phyloP scores from a whole-genome alignment of 2,329 filamentous ascomycete genomes.

The Cladosporium sp. region DNA sequence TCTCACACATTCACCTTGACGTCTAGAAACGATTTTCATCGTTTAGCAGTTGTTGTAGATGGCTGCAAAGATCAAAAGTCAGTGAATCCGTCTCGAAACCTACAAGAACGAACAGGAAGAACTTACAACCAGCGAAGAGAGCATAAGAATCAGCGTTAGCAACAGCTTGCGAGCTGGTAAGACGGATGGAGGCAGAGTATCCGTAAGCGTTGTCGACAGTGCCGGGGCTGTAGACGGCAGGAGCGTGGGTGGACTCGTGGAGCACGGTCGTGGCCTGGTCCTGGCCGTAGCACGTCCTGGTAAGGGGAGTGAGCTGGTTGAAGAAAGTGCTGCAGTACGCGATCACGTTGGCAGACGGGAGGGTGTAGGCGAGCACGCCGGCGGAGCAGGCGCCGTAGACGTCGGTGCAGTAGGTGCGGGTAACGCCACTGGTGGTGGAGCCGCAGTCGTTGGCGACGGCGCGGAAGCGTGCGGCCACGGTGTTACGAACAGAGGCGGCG shows the following conservation, averaged over 20 bases:
- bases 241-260: conserved; percentile 62
- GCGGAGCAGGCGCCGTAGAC: conserved; percentile 48
- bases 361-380: conserved; percentile 59
- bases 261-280: conserved; percentile 62
- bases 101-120: background rate
- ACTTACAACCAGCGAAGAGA: conserved; percentile 39
- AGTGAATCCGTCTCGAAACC: background rate
- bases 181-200: conserved; percentile 45
- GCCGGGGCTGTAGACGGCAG: conserved; percentile 39
- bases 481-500: conserved; percentile 40
- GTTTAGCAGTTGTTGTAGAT: conserved; percentile 7
- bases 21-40: too few species aligned
- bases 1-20: background rate
- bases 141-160: conserved; percentile 61
- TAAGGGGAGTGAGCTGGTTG: conserved; percentile 48
- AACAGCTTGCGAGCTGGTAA: conserved; percentile 50
- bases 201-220: conserved; percentile 58
- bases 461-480: conserved; percentile 51
- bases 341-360: conserved; percentile 44
- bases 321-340: conserved; percentile 62
- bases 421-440: conserved; percentile 45
- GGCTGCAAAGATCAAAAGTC: background rate
- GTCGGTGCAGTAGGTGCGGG: conserved; percentile 59
- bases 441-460: conserved; percentile 54
- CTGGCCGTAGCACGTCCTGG: conserved; percentile 56